Conservation (phyloP, 2,329 filamentous ascomycete genomes). For the Thielaviopsis euricoi region DNA sequence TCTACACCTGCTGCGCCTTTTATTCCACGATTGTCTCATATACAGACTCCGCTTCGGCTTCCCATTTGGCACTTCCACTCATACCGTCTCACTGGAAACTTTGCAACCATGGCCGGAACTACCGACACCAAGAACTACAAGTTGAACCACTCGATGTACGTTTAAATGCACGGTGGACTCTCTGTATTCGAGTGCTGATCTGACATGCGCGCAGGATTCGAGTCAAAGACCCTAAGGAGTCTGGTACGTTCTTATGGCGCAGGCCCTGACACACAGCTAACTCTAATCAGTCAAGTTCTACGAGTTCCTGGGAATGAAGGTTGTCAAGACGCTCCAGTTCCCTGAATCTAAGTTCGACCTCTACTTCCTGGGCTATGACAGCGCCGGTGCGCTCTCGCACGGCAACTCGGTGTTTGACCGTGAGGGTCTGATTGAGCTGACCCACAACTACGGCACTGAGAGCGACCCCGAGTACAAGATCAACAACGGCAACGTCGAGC, state of each 20-base stretch:
- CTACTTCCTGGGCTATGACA: constrained; percentile 87
- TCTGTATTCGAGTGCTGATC: constrained; percentile 7
- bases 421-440: constrained; percentile 78
- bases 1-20: background rate
- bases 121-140: constrained; percentile 69
- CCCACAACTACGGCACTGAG: constrained; percentile 78
- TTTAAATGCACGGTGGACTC: background rate
- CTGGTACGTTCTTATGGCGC: constrained; percentile 29
- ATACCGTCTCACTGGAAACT: constrained; percentile 10
- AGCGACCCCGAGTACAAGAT: constrained; percentile 63
- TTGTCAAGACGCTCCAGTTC: constrained; percentile 65
- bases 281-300: constrained; percentile 63
- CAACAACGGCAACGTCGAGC: constrained; percentile 83
- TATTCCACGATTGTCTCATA: background rate
- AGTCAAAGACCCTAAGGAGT: constrained; percentile 82
- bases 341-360: constrained; percentile 86
- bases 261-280: constrained; percentile 2
- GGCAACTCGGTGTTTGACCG: constrained; percentile 63
- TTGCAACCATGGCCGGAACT: constrained; percentile 44
- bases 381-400: constrained; percentile 53
- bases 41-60: background rate
- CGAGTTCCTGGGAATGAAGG: constrained; percentile 73
- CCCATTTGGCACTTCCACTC: background rate
- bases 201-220: constrained; percentile 46
- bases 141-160: constrained; percentile 74